Evolutionary conservation across 768 basidiomycete genomes (phyloP).

Genomic region (Candolleomyces aberdarensis): DNA sequence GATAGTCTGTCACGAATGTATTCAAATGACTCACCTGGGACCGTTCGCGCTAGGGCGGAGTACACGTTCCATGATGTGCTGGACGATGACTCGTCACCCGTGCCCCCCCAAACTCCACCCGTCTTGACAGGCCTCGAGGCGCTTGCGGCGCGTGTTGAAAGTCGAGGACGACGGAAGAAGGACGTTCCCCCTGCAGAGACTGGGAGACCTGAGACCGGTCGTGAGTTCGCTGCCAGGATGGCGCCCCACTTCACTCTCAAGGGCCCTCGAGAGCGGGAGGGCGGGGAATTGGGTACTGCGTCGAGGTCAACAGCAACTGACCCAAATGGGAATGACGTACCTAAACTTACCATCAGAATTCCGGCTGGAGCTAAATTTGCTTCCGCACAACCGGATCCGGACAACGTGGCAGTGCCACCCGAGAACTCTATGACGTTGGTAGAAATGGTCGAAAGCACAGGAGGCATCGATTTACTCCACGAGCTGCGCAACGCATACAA

Average conservation of each 20-base stretch:
- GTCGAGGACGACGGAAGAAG: background rate
- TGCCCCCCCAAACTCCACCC: background rate
- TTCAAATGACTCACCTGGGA: slow-evolving; percentile 17
- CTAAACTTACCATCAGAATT: too few species aligned
- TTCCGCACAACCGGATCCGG: background rate
- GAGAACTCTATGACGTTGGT: slow-evolving; percentile 10
- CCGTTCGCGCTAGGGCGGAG: slow-evolving; percentile 16
- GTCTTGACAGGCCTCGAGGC: slow-evolving; percentile 1
- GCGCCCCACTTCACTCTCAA: background rate
- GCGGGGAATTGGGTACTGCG: background rate
- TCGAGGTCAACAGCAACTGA: too few species aligned
- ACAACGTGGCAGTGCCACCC: background rate
- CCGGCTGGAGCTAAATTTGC: background rate
- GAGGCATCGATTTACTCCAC: background rate
- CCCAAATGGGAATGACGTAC: too few species aligned
- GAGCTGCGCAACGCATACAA: background rate
- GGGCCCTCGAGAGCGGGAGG: background rate
- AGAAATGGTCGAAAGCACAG: background rate
- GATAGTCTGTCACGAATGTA: slow-evolving; percentile 37
- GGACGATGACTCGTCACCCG: slow-evolving; percentile 9
- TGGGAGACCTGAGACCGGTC: slow-evolving; percentile 13
- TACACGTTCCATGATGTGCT: slow-evolving; percentile 17
- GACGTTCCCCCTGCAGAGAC: slow-evolving; percentile 7
- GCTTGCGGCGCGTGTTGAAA: slow-evolving; percentile 5
- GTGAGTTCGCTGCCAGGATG: slow-evolving; percentile 23